Percentiles rank a stretch among this genome's conserved stretches.
phyloP scores from a whole-genome alignment of 495 filamentous ascomycete species.

The Tuber indicum region DNA sequence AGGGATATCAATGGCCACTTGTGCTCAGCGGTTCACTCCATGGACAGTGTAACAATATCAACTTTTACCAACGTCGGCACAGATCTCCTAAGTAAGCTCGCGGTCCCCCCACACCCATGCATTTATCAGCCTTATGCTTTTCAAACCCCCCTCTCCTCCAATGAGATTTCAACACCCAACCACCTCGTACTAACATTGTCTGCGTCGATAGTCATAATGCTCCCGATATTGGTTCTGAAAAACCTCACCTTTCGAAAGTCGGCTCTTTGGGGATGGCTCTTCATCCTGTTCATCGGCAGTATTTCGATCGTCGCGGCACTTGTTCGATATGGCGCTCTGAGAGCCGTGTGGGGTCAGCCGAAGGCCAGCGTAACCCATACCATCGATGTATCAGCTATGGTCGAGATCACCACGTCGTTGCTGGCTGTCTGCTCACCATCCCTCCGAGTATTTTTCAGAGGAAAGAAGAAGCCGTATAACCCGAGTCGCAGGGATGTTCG shows the following conservation, averaged over 20 bases:
- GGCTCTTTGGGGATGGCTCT: constrained; percentile 38
- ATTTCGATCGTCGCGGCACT: constrained; percentile 43
- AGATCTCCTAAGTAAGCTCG: constrained; percentile 4
- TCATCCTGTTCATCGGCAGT: constrained; percentile 43
- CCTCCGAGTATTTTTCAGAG: constrained; percentile 9
- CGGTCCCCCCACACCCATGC: neutral
- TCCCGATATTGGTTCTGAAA: neutral
- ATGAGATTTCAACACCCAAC: neutral
- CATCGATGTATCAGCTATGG: constrained; percentile 44
- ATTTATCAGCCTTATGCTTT: constrained; percentile 1
- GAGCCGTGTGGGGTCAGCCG: constrained; percentile 37
- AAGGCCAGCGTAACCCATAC: constrained; percentile 43
- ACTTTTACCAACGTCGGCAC: neutral
- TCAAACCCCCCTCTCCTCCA: neutral
- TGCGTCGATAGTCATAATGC: neutral
- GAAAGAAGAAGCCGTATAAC: neutral
- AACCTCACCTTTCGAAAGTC: constrained; percentile 29
- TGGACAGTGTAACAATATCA: constrained; percentile 40
- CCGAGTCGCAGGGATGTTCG: neutral
- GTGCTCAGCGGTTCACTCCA: constrained; percentile 43
- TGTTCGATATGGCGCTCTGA: constrained; percentile 39
- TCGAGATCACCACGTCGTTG: constrained; percentile 42
- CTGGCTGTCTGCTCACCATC: constrained; percentile 32
- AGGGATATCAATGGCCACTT: constrained; percentile 37
- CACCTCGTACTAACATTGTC: neutral